A percentile compares a stretch with the other conserved stretches of the same genome.
phyloP scores from a whole-genome alignment of 2,329 filamentous ascomycete genomes.

The Whalleya microplaca region DNA sequence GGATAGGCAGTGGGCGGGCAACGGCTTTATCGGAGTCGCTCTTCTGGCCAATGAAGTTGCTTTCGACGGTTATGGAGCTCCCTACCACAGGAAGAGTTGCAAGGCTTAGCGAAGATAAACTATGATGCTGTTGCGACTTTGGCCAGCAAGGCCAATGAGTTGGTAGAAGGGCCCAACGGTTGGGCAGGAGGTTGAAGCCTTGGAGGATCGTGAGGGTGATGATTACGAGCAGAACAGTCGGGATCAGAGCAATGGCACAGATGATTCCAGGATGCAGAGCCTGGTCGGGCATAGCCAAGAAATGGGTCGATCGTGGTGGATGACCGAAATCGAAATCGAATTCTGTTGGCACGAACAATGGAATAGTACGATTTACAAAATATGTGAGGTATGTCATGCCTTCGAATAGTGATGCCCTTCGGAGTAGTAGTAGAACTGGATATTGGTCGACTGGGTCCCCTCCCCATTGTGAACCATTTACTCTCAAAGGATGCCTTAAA shows the following conservation, averaged over 20 bases:
- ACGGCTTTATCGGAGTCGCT: conserved; percentile 8
- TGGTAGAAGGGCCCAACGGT: conserved; percentile 15
- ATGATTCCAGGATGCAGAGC: conserved; percentile 29
- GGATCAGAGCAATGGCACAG: conserved; percentile 32
- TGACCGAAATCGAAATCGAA: conserved; percentile 27
- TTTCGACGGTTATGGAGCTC: conserved; percentile 31
- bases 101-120: neutral
- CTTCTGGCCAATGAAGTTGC: conserved; percentile 32
- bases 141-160: conserved; percentile 7
- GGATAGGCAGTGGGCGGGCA: conserved; percentile 13
- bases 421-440: conserved; percentile 4
- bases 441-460: conserved; percentile 21
- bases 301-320: conserved; percentile 11
- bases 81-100: neutral
- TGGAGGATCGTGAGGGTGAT: conserved; percentile 37
- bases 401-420: conserved; percentile 2
- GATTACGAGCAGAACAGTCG: conserved; percentile 41
- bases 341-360: conserved; percentile 10
- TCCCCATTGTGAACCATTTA: conserved; percentile 3
- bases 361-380: conserved; percentile 21
- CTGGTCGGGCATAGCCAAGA: conserved; percentile 30
- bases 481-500: neutral
- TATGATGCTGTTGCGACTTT: conserved; percentile 2
- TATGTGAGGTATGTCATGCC: conserved; percentile 19
- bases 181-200: conserved; percentile 31